phyloP scores from a whole-genome alignment of 1,284 basidiomycete genomes.

The Austropuccinia psidii region DNA sequence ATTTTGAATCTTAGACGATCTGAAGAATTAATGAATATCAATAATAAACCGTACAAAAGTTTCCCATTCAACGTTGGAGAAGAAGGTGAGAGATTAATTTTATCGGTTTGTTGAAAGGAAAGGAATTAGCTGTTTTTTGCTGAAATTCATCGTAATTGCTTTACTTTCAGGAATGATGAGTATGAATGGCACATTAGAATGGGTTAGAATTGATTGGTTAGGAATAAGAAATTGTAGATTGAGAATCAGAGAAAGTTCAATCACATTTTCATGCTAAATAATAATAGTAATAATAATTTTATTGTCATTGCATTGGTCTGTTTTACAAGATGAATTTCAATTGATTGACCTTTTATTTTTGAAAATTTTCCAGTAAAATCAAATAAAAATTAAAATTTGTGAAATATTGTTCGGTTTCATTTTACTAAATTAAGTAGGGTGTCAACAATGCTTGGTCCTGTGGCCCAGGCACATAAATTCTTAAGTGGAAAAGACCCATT shows the following conservation, averaged over 20 bases:
- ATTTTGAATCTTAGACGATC: constrained; percentile 81
- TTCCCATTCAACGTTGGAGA: constrained; percentile 59
- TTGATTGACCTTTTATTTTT: too few species aligned
- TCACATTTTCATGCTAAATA: constrained; percentile 35
- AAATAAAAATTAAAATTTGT: too few species aligned
- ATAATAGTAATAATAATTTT: too few species aligned
- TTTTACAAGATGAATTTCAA: too few species aligned
- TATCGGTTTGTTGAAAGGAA: too few species aligned
- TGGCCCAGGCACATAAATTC: too few species aligned
- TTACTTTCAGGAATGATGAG: constrained; percentile 56
- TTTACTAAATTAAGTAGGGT: too few species aligned
- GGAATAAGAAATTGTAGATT: constrained; percentile 17
- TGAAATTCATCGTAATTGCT: not conserved
- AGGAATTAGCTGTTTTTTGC: constrained; percentile 1
- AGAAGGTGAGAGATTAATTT: constrained; percentile 47
- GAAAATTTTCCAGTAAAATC: too few species aligned
- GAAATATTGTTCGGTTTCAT: too few species aligned
- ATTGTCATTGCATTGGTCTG: too few species aligned
- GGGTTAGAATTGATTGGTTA: constrained; percentile 72
- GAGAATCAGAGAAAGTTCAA: constrained; percentile 32
- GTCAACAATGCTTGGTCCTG: too few species aligned
- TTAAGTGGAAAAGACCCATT: too few species aligned
- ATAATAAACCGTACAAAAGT: constrained; percentile 66
- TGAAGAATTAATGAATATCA: constrained; percentile 66
- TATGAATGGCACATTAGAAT: constrained; percentile 61